Conservation (phyloP, 257 asterid genomes). For the Capsicum pubescens region DNA sequence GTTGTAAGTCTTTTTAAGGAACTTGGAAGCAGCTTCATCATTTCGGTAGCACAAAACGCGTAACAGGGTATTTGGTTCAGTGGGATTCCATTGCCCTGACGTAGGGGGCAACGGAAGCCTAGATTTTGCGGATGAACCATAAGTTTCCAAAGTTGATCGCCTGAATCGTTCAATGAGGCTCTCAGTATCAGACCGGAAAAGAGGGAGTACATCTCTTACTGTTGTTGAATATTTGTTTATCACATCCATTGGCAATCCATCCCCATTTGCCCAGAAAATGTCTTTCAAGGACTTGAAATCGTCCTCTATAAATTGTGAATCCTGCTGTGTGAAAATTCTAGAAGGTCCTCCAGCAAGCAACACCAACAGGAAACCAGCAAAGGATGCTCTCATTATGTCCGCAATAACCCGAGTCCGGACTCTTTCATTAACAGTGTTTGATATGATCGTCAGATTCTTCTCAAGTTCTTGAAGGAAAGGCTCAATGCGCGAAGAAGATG, state of each 20-base stretch:
- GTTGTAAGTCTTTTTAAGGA: slow-evolving; percentile 89
- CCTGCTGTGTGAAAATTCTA: slow-evolving; percentile 70
- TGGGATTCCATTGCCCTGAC: slow-evolving; percentile 88
- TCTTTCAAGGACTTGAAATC: slow-evolving; percentile 86
- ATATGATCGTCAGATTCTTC: slow-evolving; percentile 61
- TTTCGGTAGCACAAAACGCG: slow-evolving; percentile 89
- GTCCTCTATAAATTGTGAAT: slow-evolving; percentile 76
- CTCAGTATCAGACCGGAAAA: slow-evolving; percentile 73
- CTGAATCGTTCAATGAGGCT: slow-evolving; percentile 70
- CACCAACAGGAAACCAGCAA: slow-evolving; percentile 82
- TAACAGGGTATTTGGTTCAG: slow-evolving; percentile 86
- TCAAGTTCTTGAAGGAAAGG: slow-evolving; percentile 86
- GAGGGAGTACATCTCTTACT: slow-evolving; percentile 73
- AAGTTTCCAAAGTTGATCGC: slow-evolving; percentile 63
- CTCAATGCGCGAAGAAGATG: slow-evolving; percentile 79
- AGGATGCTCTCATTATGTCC: slow-evolving; percentile 87
- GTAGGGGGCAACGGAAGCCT: slow-evolving; percentile 94
- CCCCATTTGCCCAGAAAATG: slow-evolving; percentile 92
- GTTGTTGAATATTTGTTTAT: slow-evolving; percentile 72
- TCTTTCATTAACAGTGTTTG: slow-evolving; percentile 77
- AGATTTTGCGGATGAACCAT: slow-evolving; percentile 79
- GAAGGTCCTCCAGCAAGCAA: slow-evolving; percentile 94
- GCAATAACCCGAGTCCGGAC: slow-evolving; percentile 81
- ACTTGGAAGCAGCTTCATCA: slow-evolving; percentile 87
- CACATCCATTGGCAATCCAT: slow-evolving; percentile 77